Percentiles rank a stretch among this genome's conserved stretches.
Conservation (phyloP, 1,284 basidiomycete genomes). For the Leccinum griseonigrum region DNA sequence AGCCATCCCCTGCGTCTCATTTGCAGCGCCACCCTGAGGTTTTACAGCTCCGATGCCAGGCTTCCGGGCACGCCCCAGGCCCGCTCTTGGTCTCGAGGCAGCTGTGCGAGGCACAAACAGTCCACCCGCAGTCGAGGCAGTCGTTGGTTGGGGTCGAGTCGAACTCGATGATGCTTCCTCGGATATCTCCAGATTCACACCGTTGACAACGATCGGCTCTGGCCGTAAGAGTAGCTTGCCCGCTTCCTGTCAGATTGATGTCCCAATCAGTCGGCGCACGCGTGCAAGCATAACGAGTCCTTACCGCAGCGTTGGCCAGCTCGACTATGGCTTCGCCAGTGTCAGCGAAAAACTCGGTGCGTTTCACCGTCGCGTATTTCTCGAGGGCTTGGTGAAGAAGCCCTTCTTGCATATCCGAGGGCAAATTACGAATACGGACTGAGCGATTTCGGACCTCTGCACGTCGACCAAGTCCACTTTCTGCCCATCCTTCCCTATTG, state of each 20-base stretch:
- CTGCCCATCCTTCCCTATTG: slow-evolving; percentile 41
- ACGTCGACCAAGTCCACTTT: slow-evolving; percentile 54
- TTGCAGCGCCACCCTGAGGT: slow-evolving; percentile 18
- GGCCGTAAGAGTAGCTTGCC: slow-evolving; percentile 70
- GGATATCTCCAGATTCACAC: slow-evolving; percentile 50
- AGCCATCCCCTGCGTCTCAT: slow-evolving; percentile 14
- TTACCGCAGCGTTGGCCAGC: slow-evolving; percentile 69
- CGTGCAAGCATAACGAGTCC: slow-evolving; percentile 25
- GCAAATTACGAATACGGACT: slow-evolving; percentile 75
- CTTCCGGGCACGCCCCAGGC: slow-evolving; percentile 55
- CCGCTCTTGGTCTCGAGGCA: slow-evolving; percentile 65
- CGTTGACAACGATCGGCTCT: slow-evolving; percentile 69
- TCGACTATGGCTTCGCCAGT: slow-evolving; percentile 75
- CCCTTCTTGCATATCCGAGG: slow-evolving; percentile 75
- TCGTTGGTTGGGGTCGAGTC: slow-evolving; percentile 33
- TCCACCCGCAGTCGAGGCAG: slow-evolving; percentile 41
- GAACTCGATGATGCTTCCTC: slow-evolving; percentile 46
- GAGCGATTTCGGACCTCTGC: slow-evolving; percentile 69
- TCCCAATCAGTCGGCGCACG: slow-evolving; percentile 6
- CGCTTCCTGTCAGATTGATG: slow-evolving; percentile 55
- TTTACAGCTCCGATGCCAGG: slow-evolving; percentile 21
- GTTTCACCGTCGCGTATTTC: slow-evolving; percentile 69
- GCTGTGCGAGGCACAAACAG: slow-evolving; percentile 65
- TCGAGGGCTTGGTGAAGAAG: slow-evolving; percentile 86
- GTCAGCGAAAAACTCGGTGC: slow-evolving; percentile 73